phyloP scores from a whole-genome alignment of 495 filamentous ascomycete genomes.

The Talaromyces adpressus region DNA sequence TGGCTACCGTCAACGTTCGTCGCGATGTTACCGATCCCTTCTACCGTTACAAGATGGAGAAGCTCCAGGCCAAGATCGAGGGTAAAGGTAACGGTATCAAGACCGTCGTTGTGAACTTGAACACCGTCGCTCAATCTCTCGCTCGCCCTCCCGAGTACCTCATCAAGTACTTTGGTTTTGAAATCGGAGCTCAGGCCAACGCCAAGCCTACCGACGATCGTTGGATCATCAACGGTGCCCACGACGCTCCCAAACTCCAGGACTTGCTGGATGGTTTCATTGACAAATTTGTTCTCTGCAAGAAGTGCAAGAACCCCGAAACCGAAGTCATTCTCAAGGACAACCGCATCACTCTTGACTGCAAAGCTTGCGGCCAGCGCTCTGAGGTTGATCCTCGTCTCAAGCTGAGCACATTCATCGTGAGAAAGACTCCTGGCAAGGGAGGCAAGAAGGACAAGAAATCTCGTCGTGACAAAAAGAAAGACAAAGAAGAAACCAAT shows the following conservation, averaged over 20 bases:
- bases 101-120: conserved; percentile 92
- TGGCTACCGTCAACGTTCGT: conserved; percentile 95
- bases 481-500: conserved; percentile 44
- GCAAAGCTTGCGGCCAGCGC: conserved; percentile 96
- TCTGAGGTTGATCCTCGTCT: conserved; percentile 84
- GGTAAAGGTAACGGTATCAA: conserved; percentile 99
- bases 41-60: conserved; percentile 99
- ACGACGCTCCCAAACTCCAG: conserved; percentile 92
- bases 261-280: conserved; percentile 99
- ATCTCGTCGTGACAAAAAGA: conserved; percentile 65
- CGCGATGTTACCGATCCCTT: conserved; percentile 97
- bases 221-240: conserved; percentile 99
- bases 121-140: conserved; percentile 87
- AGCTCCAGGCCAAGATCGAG: conserved; percentile 96
- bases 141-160: conserved; percentile 89
- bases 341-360: conserved; percentile 82
- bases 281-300: conserved; percentile 95
- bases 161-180: conserved; percentile 99
- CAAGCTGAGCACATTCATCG: conserved; percentile 94
- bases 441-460: conserved; percentile 96
- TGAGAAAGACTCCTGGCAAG: conserved; percentile 86
- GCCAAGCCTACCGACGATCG: conserved; percentile 94
- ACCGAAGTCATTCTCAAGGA: conserved; percentile 93
- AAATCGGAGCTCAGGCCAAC: conserved; percentile 97
- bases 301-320: conserved; percentile 99